Evolutionary conservation across 2,329 filamentous ascomycete species (phyloP).

Genomic region (Paradendryphiella salina): DNA sequence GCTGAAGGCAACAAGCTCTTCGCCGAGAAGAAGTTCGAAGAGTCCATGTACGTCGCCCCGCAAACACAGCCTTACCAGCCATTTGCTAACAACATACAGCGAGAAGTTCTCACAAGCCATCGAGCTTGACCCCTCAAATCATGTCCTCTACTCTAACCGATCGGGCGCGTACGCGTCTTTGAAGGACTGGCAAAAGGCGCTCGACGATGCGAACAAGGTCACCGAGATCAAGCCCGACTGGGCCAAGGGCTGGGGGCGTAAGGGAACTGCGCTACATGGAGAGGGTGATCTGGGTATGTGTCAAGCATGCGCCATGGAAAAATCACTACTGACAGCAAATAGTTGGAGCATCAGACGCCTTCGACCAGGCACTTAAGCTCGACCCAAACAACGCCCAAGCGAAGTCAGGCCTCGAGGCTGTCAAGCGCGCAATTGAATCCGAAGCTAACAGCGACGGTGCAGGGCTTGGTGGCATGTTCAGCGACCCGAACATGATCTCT

Average conservation of each 20-base stretch:
- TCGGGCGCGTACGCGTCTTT: slow-evolving; percentile 87
- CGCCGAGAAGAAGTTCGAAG: slow-evolving; percentile 92
- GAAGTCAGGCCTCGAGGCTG: slow-evolving; percentile 82
- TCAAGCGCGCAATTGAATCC: slow-evolving; percentile 83
- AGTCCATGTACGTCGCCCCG: slow-evolving; percentile 76
- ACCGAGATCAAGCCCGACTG: slow-evolving; percentile 96
- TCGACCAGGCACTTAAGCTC: slow-evolving; percentile 90
- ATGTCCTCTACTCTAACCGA: slow-evolving; percentile 97
- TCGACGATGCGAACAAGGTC: slow-evolving; percentile 90
- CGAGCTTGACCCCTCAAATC: slow-evolving; percentile 81
- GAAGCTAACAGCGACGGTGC: slow-evolving; percentile 69
- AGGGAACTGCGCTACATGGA: slow-evolving; percentile 88
- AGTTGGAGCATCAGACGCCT: slow-evolving; percentile 84
- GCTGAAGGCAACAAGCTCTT: slow-evolving; percentile 99
- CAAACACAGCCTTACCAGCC: slow-evolving; percentile 11
- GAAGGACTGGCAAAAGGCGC: slow-evolving; percentile 80
- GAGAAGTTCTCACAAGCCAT: slow-evolving; percentile 96
- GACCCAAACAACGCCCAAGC: slow-evolving; percentile 91
- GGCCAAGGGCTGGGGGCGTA: slow-evolving; percentile 94
- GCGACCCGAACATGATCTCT: slow-evolving; percentile 82
- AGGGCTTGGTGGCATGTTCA: slow-evolving; percentile 91
- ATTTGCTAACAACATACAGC: slow-evolving; percentile 54
- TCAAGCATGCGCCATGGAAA: background rate
- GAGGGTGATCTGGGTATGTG: slow-evolving; percentile 73
- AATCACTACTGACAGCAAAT: slow-evolving; percentile 16